Base-by-base conservation (phyloP, 2,329 filamentous ascomycete genomes). In the Pestalotiopsis sp. region DNA sequence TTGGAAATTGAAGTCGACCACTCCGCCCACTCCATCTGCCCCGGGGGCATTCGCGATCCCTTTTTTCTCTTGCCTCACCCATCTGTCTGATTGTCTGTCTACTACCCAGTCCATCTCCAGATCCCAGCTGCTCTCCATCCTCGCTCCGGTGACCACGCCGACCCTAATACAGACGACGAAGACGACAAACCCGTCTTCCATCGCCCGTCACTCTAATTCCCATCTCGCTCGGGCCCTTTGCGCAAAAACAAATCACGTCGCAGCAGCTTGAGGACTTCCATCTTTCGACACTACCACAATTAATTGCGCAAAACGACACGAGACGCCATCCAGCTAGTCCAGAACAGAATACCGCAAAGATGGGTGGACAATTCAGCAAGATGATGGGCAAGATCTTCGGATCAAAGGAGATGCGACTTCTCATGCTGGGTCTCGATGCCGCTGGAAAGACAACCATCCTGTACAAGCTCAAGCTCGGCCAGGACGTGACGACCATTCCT, bases 401-500 rank as follows among this genome's bases (percentile, higher is more conserved):
- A 84, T 97, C 95, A 75, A 97, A 97, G 88, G 95, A 98, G 86
- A 98, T 98, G 94, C 93, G 95, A 78, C 91, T 99, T 81, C 87
- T 98, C 80, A 99, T 99, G 96, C 88, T 99, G 76, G 96, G 96
- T 76, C 90, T 98, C 76, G 96, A 99, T 84, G 96, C 96, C 74
- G 96, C 96, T 74, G 96, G 96, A 87, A 99, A 99, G 88, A 99
- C 96, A 62, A 98, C 96, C 68, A 98, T 98, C 78, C 91, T 99
- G 71, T 99, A 98, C 89, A 98, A 98, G 88, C 89, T 99, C 79
- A 98, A 98, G 89, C 91, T 98, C 70, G 95, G 95, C 83, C 94
- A 98, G 87, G 95, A 97, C 80, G 95, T 98, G 77, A 98, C 96
- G 71, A 98, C 96, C 65, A 98, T 98, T 79, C 96, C 96, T 61